Base-by-base conservation (phyloP, 805 yeast species). In the Peterozyma toletana region DNA sequence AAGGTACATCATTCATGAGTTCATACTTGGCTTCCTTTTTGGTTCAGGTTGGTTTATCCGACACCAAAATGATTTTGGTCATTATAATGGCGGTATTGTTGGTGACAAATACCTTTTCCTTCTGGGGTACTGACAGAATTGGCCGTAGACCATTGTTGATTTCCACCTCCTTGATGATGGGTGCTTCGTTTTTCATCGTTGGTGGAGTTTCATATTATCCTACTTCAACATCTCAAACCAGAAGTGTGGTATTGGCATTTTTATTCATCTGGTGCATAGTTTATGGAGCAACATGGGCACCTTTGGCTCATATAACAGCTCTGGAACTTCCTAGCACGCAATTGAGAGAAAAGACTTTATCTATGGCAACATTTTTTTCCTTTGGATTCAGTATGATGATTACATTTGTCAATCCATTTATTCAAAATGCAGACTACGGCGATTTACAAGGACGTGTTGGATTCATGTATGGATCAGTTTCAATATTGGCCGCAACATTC, bases 1-100 rank as follows among this genome's bases (percentile, higher is more conserved):
- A 75, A 73, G 73, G 79, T 48, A 59, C 70, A 3, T 56, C 73
- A 6, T 60, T 31, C 34, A 31, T 72, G 50, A 67, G 70, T 67
- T 71, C 72, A n/a, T 70, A 66, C 53, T 63, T 78, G 27, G 70
- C 80, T 21, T 72, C 74, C 51, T 75, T 76, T 56, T 74, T 68
- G 50, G 57, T 54, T 39, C 74, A 71, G 51, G 78, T 79, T 30
- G 77, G 77, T 37, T 57, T 71, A 49, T 56, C 67, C n/a, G 53
- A 60, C 21, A 31, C 34, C 5, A 31, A 31, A 13, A 13, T 31
- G 15, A 14, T 31, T 31, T 11, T 14, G n/a, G n/a, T 14, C n/a
- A 31, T 11, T 31, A 31, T 31, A 3, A 11, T 13, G 15, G n/a
- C n/a, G n/a, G 34, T 31, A 3, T 13, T 31, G 15, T 31, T 31